phyloP scores from a whole-genome alignment of 1,284 basidiomycete genomes.

The Sanghuangporus weigelae region DNA sequence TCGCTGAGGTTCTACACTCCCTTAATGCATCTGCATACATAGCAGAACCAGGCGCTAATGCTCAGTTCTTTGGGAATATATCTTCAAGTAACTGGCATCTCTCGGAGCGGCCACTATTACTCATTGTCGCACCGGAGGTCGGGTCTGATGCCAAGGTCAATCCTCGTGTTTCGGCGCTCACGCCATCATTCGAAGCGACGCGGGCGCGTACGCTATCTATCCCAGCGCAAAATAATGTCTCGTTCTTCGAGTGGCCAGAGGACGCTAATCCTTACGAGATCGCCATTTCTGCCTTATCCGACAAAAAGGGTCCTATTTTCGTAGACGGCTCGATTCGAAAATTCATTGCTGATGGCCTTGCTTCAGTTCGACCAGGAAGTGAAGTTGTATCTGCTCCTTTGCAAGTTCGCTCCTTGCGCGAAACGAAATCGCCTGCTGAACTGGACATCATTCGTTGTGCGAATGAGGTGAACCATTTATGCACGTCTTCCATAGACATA shows the following conservation, averaged over 20 bases:
- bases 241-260: conserved; percentile 72
- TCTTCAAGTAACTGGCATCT: conserved; percentile 59
- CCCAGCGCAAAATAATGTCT: conserved; percentile 37
- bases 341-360: conserved; percentile 43
- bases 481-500: background rate
- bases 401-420: conserved; percentile 57
- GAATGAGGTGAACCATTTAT: conserved; percentile 57
- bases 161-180: conserved; percentile 52
- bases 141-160: conserved; percentile 26
- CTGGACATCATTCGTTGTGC: conserved; percentile 70
- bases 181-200: conserved; percentile 72
- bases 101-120: conserved; percentile 73
- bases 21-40: conserved; percentile 60
- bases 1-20: conserved; percentile 45
- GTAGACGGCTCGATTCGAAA: conserved; percentile 40
- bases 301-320: conserved; percentile 38
- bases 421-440: conserved; percentile 71
- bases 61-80: conserved; percentile 68
- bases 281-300: conserved; percentile 29
- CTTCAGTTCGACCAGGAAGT: conserved; percentile 28
- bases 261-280: conserved; percentile 62
- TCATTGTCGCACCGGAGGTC: conserved; percentile 50
- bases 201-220: conserved; percentile 60
- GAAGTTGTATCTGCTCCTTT: conserved; percentile 43
- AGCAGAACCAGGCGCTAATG: conserved; percentile 70